Base-by-base conservation (phyloP, 768 basidiomycete genomes). In the Tephrocybe sp. region DNA sequence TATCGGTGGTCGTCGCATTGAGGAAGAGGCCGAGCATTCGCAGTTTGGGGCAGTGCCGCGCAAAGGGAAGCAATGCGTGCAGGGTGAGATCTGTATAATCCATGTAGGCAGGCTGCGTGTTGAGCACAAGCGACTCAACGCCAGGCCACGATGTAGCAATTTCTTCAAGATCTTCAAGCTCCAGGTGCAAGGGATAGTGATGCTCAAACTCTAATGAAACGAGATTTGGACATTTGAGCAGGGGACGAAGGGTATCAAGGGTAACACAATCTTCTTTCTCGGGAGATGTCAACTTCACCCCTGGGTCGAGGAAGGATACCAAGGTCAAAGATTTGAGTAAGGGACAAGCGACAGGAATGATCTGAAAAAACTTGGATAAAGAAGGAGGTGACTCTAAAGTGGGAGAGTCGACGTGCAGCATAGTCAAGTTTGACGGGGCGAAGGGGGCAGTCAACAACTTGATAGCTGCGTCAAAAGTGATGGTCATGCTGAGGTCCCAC, bases 401-500 rank as follows among this genome's bases (percentile, higher is more conserved):
- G 18, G 74, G 68, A 1, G 78, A 74, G 53, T 82, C 81, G 43
- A 85, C 54, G 57, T 77, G 81, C 5, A 86, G 65, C n/a, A 65
- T 65, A 0, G 74, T 78, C 28, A 86, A 61, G 38, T 77, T 76
- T 4, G 60, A 57, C 0, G 85, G 85, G 0, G 79, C 69, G 50
- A 73, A 80, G 3, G 68, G 55, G 2, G 63, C 60, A 28, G 65
- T 61, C 47, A 86, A 62, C 62, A 86, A 79, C 3, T 62, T 63
- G 4, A 74, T 64, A 18, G 78, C 65, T 46, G 83, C 73, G 4
- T 67, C 65, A 21, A 83, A 69, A n/a, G 65, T 58, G 10, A 70
- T 70, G 15, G 77, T 78, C 41, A 80, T 54, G 3, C 74, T 78
- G 34, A 84, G 69, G 51, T 84, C 82, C 61, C 68, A 75, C 3